These are phyloP conservation scores for Cymbopogon flexuosus DNA, from an alignment of 202 grass and related monocot species.

Conservation along the genomic window DNA sequence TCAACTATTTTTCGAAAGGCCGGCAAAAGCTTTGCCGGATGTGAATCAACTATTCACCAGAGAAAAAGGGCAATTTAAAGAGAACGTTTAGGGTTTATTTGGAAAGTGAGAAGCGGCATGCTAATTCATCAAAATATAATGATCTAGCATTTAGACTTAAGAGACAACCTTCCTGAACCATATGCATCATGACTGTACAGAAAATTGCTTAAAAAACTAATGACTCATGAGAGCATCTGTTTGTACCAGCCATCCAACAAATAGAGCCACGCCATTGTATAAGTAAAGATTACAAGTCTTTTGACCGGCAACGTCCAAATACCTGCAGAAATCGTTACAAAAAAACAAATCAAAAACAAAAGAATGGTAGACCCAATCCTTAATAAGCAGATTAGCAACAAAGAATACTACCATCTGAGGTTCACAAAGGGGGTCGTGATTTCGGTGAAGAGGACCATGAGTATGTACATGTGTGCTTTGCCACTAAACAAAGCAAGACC, in stretches of 20 bases:
- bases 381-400: not conserved
- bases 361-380: not conserved
- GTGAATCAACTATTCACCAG: not conserved
- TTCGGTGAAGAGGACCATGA: slow-evolving; percentile 83
- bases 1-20: too few relatives aligned
- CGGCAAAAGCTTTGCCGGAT: too few relatives aligned
- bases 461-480: slow-evolving; percentile 81
- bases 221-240: not conserved
- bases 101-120: not conserved
- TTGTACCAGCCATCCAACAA: slow-evolving; percentile 72
- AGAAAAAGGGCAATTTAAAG: not conserved
- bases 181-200: not conserved
- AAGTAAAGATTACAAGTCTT: slow-evolving; percentile 58
- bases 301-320: slow-evolving; percentile 64
- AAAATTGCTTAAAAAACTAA: not conserved
- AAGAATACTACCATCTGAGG: slow-evolving; percentile 67
- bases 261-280: slow-evolving; percentile 67
- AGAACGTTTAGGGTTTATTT: not conserved
- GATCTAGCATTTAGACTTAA: not conserved
- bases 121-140: not conserved
- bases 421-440: slow-evolving; percentile 88
- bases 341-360: slow-evolving; percentile 11
- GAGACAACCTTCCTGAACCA: not conserved
- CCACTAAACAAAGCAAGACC: slow-evolving; percentile 65
- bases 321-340: slow-evolving; percentile 39